Evolutionary conservation across 2,329 filamentous ascomycete species (phyloP).

Genomic region (Sporothrix sp.): DNA sequence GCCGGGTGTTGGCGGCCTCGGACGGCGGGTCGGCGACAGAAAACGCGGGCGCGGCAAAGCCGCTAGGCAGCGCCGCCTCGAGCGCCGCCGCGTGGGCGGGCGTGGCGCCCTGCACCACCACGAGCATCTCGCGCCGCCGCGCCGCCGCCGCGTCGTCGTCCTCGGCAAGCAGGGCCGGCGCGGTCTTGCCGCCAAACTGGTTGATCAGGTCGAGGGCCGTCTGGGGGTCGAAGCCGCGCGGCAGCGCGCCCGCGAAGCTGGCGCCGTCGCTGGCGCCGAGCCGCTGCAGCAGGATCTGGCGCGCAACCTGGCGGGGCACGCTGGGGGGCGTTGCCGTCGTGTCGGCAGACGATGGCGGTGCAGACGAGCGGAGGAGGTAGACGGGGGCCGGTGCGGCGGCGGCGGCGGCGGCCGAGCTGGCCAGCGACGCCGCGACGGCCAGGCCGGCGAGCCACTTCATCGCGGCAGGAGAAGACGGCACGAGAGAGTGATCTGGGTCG

Average conservation of each 20-base stretch:
- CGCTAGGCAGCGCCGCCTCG: constrained; percentile 31
- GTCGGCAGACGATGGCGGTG: constrained; percentile 15
- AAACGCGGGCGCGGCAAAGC: constrained; percentile 37
- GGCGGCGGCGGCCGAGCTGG: constrained; percentile 26
- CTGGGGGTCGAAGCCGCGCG: constrained; percentile 33
- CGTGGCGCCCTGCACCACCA: constrained; percentile 49
- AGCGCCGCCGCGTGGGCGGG: constrained; percentile 32
- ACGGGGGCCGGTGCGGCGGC: constrained; percentile 37
- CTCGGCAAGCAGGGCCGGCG: constrained; percentile 42
- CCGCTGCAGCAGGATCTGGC: constrained; percentile 50
- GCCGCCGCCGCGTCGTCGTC: constrained; percentile 18
- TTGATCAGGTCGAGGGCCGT: constrained; percentile 48
- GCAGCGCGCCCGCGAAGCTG: constrained; percentile 38
- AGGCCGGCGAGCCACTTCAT: constrained; percentile 26
- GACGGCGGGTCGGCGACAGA: constrained; percentile 38
- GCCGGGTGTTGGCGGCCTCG: constrained; percentile 31
- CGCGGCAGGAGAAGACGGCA: neutral
- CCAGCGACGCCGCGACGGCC: constrained; percentile 23
- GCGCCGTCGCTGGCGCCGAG: constrained; percentile 38
- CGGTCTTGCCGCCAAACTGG: constrained; percentile 43
- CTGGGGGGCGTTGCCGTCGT: constrained; percentile 26
- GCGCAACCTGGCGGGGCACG: constrained; percentile 44
- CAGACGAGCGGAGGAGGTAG: constrained; percentile 35
- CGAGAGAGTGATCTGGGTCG: neutral
- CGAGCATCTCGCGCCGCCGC: constrained; percentile 44